Conservation (phyloP, 2,329 filamentous ascomycete species). For the Anisogramma anomala region DNA sequence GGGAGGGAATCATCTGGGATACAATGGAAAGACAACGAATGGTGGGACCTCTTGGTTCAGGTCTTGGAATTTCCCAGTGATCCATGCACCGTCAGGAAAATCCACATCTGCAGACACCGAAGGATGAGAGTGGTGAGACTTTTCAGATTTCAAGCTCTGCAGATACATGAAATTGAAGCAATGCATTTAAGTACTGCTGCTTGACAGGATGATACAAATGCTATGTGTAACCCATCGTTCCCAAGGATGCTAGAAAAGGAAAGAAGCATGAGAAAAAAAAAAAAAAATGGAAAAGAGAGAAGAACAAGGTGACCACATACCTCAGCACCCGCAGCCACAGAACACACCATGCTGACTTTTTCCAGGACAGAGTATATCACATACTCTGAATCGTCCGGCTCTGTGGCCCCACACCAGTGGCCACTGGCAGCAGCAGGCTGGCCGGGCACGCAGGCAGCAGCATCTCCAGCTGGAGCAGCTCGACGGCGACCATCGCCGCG, state of each 20-base stretch:
- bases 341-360: background rate
- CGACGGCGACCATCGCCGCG: constrained; percentile 25
- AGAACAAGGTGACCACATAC: no score
- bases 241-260: background rate
- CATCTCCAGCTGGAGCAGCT: constrained; percentile 25
- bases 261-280: no score
- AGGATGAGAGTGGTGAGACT: background rate
- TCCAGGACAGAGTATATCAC: constrained; percentile 1
- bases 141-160: background rate
- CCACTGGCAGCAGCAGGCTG: constrained; percentile 23
- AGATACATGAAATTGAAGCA: background rate
- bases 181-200: background rate
- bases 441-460: constrained; percentile 20
- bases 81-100: no score
- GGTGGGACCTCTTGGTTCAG: no score
- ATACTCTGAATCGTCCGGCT: constrained; percentile 27
- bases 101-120: background rate
- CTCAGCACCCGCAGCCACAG: background rate
- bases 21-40: no score
- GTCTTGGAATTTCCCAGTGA: no score
- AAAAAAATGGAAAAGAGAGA: no score
- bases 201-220: background rate
- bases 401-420: no score
- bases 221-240: no score
- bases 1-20: no score